Base-by-base conservation (phyloP, 1,284 basidiomycete species). In the Termitomyces sp. region DNA sequence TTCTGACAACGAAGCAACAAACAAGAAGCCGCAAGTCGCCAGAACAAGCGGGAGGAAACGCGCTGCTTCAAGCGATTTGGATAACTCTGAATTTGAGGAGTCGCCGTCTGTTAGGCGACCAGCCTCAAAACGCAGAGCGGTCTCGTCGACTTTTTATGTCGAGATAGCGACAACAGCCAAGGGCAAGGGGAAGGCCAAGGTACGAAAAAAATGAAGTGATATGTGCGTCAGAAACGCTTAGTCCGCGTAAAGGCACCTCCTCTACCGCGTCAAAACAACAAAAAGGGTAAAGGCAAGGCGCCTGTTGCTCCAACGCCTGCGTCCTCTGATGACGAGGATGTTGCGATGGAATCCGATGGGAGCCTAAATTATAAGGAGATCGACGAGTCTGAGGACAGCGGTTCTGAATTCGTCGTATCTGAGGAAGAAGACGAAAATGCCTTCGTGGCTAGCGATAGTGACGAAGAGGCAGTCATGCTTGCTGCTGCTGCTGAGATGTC, bases 401-500 rank as follows among this genome's bases (percentile, higher is more conserved):
- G 74, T 16, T 85, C 84, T 38, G 82, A 84, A 50, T 84, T 81
- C 53, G 69, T 78, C 24, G 66, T 49, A 18, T 55, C 56, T 9
- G 74, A 72, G 40, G 70, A 74, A 30, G 65, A 68, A 24, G 74
- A 75, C n/a, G 63, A 64, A 48, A 54, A 56, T 5, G 30, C 46
- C 28, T 63, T 65, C 34, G 55, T 53, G 39, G 61, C 64, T 34
- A 54, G 52, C 14, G 58, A 59, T 38, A 59, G 55, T 28, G 57
- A 55, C n/a, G 77, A 79, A 50, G 79, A 88, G 56, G 72, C 69
- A 5, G 57, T 80, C 18, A 78, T 86, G 79, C 44, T 89, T 13
- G 69, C 74, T 41, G 75, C 72, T 18, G 86, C 83, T 28, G 74
- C 86, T 34, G 68, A 73, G 52, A 63, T 75, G 55, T 89, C 87